These are phyloP conservation scores for Pyrenula massariospora DNA, from an alignment of 495 filamentous ascomycete genomes.

Conservation along the genomic window DNA sequence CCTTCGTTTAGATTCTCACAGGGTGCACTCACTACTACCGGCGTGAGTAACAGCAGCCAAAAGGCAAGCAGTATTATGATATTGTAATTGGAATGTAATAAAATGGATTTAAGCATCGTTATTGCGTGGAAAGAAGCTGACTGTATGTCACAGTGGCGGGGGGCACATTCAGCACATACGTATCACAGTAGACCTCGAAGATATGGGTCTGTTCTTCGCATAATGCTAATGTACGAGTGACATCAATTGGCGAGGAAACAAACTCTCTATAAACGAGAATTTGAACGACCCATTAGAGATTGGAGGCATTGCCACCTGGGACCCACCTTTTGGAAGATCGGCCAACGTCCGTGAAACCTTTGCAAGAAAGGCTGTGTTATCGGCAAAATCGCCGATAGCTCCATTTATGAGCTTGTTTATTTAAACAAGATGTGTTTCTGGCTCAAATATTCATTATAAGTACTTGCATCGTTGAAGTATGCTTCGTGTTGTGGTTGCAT, in stretches of 20 bases:
- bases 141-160: neutral
- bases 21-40: neutral
- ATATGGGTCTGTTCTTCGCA: neutral
- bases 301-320: neutral
- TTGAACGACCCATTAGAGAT: neutral
- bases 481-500: too few species aligned
- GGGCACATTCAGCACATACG: neutral
- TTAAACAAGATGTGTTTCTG: too few species aligned
- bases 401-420: too few species aligned
- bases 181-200: neutral
- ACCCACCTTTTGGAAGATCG: neutral
- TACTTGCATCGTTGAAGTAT: too few species aligned
- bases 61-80: neutral
- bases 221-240: neutral
- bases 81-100: neutral
- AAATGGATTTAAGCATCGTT: neutral
- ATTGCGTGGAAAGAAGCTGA: neutral
- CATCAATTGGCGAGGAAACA: neutral
- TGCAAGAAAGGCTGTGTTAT: neutral
- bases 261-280: neutral
- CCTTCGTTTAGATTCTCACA: neutral
- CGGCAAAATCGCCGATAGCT: neutral
- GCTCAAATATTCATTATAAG: too few species aligned
- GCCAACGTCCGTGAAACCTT: neutral
- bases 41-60: neutral